phyloP scores from a whole-genome alignment of 345 rosid species.

The Raphanus raphanistrum region DNA sequence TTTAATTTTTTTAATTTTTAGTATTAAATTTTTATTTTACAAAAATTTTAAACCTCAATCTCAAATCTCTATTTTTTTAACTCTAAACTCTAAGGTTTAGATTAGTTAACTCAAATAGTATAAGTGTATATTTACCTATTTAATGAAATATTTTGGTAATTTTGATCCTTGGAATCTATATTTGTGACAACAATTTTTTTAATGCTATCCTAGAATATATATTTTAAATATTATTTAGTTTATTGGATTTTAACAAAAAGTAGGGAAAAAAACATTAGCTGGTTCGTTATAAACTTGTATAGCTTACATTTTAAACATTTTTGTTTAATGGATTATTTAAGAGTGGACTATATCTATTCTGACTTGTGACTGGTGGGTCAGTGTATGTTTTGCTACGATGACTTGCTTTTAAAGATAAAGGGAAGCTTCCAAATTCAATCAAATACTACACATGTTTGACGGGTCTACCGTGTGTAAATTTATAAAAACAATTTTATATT shows the following conservation, averaged over 20 bases:
- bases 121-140: too few relatives aligned
- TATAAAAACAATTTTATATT: neutral
- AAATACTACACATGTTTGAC: neutral
- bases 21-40: too few relatives aligned
- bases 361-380: constrained; percentile 9
- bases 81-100: too few relatives aligned
- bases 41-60: too few relatives aligned
- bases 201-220: too few relatives aligned
- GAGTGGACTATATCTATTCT: neutral
- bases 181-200: too few relatives aligned
- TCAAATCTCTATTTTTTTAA: too few relatives aligned
- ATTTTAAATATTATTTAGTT: neutral
- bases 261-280: neutral
- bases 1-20: too few relatives aligned
- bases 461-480: neutral
- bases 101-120: too few relatives aligned
- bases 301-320: neutral
- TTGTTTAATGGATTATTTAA: neutral
- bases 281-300: neutral
- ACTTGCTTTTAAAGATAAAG: neutral
- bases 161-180: too few relatives aligned
- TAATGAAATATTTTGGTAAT: too few relatives aligned
- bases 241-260: neutral
- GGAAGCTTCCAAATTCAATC: neutral
- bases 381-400: neutral